Conservation (phyloP, 1,284 basidiomycete species). For the Rhodotorula sp. region DNA sequence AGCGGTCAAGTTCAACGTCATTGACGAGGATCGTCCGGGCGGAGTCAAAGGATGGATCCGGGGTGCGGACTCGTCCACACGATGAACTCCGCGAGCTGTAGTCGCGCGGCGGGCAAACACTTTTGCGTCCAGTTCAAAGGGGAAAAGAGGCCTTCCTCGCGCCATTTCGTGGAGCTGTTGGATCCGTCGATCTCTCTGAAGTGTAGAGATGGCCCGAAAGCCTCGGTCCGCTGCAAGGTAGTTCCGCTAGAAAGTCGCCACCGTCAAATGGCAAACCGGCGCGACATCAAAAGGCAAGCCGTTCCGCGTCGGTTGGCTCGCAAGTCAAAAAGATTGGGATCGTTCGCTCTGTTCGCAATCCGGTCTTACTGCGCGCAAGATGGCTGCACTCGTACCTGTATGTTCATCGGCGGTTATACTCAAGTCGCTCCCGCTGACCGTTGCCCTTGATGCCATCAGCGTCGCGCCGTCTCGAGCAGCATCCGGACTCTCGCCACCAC, state of each 20-base stretch:
- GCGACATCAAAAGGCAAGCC: conserved; percentile 4
- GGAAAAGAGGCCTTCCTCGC: no score
- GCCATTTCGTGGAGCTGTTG: no score
- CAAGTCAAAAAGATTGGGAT: neutral
- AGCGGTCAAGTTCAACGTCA: conserved; percentile 43
- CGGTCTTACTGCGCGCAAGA: neutral
- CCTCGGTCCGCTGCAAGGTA: no score
- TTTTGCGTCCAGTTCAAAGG: no score
- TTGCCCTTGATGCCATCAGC: neutral
- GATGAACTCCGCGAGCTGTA: neutral
- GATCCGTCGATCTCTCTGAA: no score
- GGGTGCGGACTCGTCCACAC: neutral
- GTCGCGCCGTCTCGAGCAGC: conserved; percentile 3
- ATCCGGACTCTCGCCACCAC: conserved; percentile 35
- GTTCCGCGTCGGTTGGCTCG: neutral
- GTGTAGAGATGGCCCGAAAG: no score
- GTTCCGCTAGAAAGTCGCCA: neutral
- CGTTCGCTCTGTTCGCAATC: neutral
- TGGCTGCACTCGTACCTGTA: conserved; percentile 9
- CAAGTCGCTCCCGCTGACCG: neutral
- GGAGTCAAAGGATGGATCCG: conserved; percentile 1
- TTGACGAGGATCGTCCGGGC: neutral
- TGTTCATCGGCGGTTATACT: neutral
- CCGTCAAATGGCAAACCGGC: neutral
- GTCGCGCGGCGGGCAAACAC: neutral